Percentiles rank a stretch among this genome's conserved stretches.
phyloP scores from a whole-genome alignment of 2,329 filamentous ascomycete species.

The Polychaeton citri region DNA sequence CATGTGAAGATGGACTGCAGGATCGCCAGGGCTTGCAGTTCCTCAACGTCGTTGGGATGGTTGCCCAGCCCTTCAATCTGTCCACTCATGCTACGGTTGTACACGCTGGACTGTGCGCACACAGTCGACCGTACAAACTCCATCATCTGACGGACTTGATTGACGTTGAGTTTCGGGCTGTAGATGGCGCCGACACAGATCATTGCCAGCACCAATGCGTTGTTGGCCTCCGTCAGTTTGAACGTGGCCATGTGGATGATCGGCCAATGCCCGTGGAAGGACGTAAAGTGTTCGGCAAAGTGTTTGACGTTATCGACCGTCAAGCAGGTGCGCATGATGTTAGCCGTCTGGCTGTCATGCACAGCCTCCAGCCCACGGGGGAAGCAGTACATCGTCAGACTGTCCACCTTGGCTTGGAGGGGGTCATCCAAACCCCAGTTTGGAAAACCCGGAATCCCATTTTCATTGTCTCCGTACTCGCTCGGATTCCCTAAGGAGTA shows the following conservation, averaged over 20 bases:
- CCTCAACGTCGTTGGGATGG: conserved; percentile 39
- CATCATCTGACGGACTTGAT: conserved; percentile 55
- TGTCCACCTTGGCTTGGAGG: conserved; percentile 31
- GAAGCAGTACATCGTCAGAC: conserved; percentile 39
- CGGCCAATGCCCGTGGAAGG: conserved; percentile 62
- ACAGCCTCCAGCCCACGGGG: conserved; percentile 42
- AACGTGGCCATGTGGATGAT: conserved; percentile 61
- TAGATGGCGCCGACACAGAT: conserved; percentile 65
- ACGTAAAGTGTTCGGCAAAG: conserved; percentile 57
- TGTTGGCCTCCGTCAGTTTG: conserved; percentile 50
- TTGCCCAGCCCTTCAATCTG: conserved; percentile 26
- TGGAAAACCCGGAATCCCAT: conserved; percentile 21
- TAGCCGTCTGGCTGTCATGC: conserved; percentile 37
- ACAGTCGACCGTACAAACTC: conserved; percentile 48
- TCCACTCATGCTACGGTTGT: conserved; percentile 28
- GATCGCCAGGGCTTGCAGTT: conserved; percentile 53
- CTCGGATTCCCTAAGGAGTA: conserved; percentile 27
- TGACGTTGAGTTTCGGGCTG: conserved; percentile 46
- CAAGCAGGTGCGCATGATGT: conserved; percentile 38
- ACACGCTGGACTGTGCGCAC: conserved; percentile 41
- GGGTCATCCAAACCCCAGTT: conserved; percentile 34
- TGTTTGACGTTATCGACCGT: conserved; percentile 56
- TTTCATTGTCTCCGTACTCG: conserved; percentile 19
- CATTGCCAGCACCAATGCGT: conserved; percentile 55
- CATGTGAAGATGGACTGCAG: conserved; percentile 51